Evolutionary conservation across 1,284 basidiomycete genomes (phyloP).

Genomic region (Cryptococcus deneoformans): DNA sequence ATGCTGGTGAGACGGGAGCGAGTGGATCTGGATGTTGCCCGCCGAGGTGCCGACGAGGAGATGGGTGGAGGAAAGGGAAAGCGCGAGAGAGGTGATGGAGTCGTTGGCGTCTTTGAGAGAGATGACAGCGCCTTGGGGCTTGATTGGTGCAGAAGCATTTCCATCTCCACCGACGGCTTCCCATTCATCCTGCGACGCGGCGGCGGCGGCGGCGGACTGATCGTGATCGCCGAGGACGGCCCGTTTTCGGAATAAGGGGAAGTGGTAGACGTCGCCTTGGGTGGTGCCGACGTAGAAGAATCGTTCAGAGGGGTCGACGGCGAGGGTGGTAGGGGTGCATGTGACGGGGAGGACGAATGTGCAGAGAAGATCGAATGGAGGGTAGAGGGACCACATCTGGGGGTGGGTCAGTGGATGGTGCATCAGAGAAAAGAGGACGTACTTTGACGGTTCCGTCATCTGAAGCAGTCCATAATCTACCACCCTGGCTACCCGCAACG

Average conservation of each 20-base stretch:
- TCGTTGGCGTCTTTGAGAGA: slow-evolving; percentile 17
- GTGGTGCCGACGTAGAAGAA: slow-evolving; percentile 78
- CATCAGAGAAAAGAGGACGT: slow-evolving; percentile 9
- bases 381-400: slow-evolving; percentile 75
- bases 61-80: slow-evolving; percentile 66
- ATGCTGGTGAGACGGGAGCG: slow-evolving; percentile 85
- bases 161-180: slow-evolving; percentile 77
- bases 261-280: slow-evolving; percentile 70
- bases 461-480: slow-evolving; percentile 65
- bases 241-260: slow-evolving; percentile 70
- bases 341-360: slow-evolving; percentile 76
- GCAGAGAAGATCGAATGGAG: slow-evolving; percentile 67
- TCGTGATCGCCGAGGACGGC: slow-evolving; percentile 47
- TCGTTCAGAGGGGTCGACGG: slow-evolving; percentile 80
- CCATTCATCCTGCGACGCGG: slow-evolving; percentile 46
- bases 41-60: slow-evolving; percentile 70
- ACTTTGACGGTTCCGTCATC: slow-evolving; percentile 93
- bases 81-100: slow-evolving; percentile 63
- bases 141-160: slow-evolving; percentile 60
- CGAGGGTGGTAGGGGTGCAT: slow-evolving; percentile 54
- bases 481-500: slow-evolving; percentile 26
- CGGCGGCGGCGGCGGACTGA: slow-evolving; percentile 13
- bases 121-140: slow-evolving; percentile 52
- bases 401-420: too few species aligned
- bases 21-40: slow-evolving; percentile 68